These are phyloP conservation scores for Cercospora citrullina DNA, from an alignment of 2,329 filamentous ascomycete genomes.

Conservation along the genomic window DNA sequence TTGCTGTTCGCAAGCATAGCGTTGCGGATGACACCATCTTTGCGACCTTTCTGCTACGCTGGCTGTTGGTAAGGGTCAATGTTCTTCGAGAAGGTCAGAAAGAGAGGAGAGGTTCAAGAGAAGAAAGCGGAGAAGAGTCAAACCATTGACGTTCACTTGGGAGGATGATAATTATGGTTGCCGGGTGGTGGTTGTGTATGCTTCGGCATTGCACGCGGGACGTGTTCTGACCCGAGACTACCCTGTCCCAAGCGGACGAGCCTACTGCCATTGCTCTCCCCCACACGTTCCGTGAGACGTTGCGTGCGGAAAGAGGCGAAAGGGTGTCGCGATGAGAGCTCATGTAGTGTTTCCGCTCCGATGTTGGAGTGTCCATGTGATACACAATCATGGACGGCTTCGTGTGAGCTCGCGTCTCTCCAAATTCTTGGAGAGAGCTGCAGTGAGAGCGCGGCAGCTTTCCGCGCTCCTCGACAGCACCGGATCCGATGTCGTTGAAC, in stretches of 20 bases:
- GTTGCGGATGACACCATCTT: slow-evolving; percentile 25
- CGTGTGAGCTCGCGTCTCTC: not conserved
- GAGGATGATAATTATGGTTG: not conserved
- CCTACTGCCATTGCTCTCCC: not conserved
- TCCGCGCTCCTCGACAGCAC: not conserved
- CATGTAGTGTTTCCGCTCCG: not conserved
- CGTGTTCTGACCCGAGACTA: slow-evolving; percentile 12
- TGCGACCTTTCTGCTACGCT: not conserved
- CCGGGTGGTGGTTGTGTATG: slow-evolving; percentile 3
- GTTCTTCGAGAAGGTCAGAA: not conserved
- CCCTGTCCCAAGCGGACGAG: not conserved
- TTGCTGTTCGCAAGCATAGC: slow-evolving; percentile 28
- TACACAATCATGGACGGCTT: not conserved
- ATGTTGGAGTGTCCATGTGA: not conserved
- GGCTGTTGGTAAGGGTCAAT: not conserved
- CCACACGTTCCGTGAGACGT: slow-evolving; percentile 1
- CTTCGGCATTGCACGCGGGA: slow-evolving; percentile 21
- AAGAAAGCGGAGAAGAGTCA: not conserved
- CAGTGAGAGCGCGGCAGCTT: not conserved
- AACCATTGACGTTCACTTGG: slow-evolving; percentile 9
- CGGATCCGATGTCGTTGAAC: not conserved
- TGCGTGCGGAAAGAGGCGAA: not conserved
- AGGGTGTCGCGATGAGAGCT: not conserved
- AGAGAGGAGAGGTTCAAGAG: not conserved
- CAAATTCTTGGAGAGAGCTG: not conserved